Base-by-base conservation (phyloP, 192 early-diverging fungal species). In the Coemansia sp. region DNA sequence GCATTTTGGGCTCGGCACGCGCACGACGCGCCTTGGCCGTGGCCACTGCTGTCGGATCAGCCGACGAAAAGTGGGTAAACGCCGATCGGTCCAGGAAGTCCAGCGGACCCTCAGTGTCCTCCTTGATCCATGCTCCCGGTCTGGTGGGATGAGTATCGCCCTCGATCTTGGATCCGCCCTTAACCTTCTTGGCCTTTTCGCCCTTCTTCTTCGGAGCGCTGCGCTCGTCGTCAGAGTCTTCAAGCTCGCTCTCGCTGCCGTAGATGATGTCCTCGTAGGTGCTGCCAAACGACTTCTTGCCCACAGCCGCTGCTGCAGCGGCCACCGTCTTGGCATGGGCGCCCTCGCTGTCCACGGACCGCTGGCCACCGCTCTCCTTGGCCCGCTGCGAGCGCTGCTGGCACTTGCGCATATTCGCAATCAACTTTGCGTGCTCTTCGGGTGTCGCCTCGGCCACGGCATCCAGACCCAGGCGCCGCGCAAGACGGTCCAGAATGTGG, bases 381-480 rank as follows among this genome's bases (percentile, higher is more conserved):
- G 59, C 62, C 28, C 86, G 85, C 83, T 97, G 93, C 25, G 86
- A 74, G 28, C 90, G 81, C 61, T 92, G 85, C 53, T 87, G 83
- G 40, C 90, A 83, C 73, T 97, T 96, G 52, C 87, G 83, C 72
- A 99, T 99, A 66, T 97, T 99, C 50, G 74, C 50, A 36, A 99
- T 78, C 12, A 99, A 71, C 79, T 93, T 94, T 60, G 79, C 70
- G 75, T 97, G 93, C 35, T 82, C 83, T 60, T 93, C 87, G 14
- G 96, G 95, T 0, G 90, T 86, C 52, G 84, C 80, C 25, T 79
- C 79, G 48, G 85, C 88, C 10, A 99, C 77, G 14, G 79, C 78
- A 15, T 97, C 94, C 42, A 79, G 41, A 2, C 68, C 83, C 64
- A 97, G 92, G 17, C 87, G 82, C 41, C 94, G 85, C 29, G 89